phyloP scores from a whole-genome alignment of 345 rosid genomes.

The Eucalyptus erythrocorys region DNA sequence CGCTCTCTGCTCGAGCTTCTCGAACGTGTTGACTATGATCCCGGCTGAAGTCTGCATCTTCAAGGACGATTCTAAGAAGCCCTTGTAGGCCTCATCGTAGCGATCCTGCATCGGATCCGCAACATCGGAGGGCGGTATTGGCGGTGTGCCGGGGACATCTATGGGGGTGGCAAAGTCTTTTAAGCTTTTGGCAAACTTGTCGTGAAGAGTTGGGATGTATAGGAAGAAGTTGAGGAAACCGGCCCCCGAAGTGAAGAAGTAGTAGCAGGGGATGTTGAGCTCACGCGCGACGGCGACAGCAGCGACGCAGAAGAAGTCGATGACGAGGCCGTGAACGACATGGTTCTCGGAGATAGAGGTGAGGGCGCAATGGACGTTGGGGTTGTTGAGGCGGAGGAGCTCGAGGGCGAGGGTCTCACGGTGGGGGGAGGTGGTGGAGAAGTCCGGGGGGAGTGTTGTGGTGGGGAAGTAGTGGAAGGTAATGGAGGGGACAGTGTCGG shows the following conservation, averaged over 20 bases:
- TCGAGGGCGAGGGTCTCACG: slow-evolving; percentile 20
- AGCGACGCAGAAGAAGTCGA: slow-evolving; percentile 33
- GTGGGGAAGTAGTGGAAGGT: slow-evolving; percentile 33
- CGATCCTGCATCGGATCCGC: slow-evolving; percentile 8
- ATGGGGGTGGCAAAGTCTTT: slow-evolving; percentile 9
- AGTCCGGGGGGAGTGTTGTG: slow-evolving; percentile 5
- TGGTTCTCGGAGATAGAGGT: slow-evolving; percentile 7
- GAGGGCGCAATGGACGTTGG: slow-evolving; percentile 24
- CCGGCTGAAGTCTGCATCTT: slow-evolving; percentile 20
- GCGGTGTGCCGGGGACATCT: slow-evolving; percentile 31
- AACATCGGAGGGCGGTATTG: slow-evolving; percentile 9
- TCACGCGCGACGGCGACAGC: slow-evolving; percentile 7
- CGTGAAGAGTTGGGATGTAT: slow-evolving; percentile 15
- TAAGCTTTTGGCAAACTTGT: slow-evolving; percentile 8
- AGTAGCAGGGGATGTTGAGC: slow-evolving; percentile 29
- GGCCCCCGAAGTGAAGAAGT: slow-evolving; percentile 27
- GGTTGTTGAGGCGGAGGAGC: slow-evolving; percentile 23
- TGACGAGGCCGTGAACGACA: slow-evolving; percentile 15
- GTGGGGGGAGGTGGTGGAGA: slow-evolving; percentile 4
- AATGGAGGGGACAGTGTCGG: slow-evolving; percentile 25
- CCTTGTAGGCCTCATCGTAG: slow-evolving; percentile 2
- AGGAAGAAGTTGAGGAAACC: slow-evolving; percentile 15
- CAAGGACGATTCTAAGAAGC: neutral
- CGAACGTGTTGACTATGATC: slow-evolving; percentile 44
- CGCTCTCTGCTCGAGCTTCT: slow-evolving; percentile 29